phyloP scores from a whole-genome alignment of 2,329 filamentous ascomycete genomes.

The Davidsoniella eucalypti region DNA sequence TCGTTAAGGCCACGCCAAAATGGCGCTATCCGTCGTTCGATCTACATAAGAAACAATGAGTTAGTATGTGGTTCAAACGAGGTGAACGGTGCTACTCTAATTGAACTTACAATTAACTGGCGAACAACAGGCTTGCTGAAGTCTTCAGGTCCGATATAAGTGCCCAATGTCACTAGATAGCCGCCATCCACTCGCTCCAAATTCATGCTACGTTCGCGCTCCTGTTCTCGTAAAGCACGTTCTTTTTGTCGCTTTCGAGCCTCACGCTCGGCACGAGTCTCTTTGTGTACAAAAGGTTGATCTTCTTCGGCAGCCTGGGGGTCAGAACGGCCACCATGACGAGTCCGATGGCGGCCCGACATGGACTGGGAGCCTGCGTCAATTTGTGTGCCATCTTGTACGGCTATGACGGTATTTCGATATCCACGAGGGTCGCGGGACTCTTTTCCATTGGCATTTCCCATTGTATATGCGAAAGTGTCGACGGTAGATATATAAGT shows the following conservation, averaged over 20 bases:
- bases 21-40: slow-evolving; percentile 79
- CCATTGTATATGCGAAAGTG: slow-evolving; percentile 18
- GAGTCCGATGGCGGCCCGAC: slow-evolving; percentile 16
- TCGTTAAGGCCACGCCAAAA: slow-evolving; percentile 94
- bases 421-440: slow-evolving; percentile 18
- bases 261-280: slow-evolving; percentile 85
- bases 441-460: slow-evolving; percentile 26
- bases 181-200: slow-evolving; percentile 92
- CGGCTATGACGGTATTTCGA: slow-evolving; percentile 1
- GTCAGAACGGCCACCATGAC: slow-evolving; percentile 21
- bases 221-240: slow-evolving; percentile 55
- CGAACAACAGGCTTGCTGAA: slow-evolving; percentile 80
- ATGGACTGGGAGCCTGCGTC: slow-evolving; percentile 24
- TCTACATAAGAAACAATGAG: slow-evolving; percentile 33
- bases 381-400: slow-evolving; percentile 13
- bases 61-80: not conserved
- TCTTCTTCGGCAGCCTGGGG: slow-evolving; percentile 16
- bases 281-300: slow-evolving; percentile 46
- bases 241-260: slow-evolving; percentile 73
- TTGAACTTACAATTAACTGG: slow-evolving; percentile 60
- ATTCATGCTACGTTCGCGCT: slow-evolving; percentile 75
- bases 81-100: not conserved
- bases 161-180: slow-evolving; percentile 82
- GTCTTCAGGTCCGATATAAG: slow-evolving; percentile 84
- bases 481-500: not conserved